Conservation (phyloP, 257 asterid species). For the Agastache rugosa region DNA sequence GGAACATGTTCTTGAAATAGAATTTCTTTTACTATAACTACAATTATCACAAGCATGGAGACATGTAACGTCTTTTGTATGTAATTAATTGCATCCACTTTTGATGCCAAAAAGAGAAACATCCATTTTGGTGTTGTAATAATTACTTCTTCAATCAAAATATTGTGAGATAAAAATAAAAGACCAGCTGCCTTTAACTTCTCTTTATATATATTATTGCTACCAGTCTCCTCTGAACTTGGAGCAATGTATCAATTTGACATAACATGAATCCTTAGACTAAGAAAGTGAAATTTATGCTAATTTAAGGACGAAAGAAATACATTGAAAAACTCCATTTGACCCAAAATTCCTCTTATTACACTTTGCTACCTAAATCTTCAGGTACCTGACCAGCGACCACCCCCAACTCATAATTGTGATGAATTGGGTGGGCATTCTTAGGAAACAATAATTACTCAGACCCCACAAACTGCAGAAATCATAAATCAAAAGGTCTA, state of each 20-base stretch:
- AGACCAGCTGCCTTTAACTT: neutral
- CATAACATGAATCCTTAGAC: neutral
- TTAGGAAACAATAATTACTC: neutral
- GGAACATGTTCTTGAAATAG: neutral
- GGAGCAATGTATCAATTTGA: neutral
- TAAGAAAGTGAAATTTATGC: neutral
- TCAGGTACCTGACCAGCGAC: neutral
- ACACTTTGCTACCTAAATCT: neutral
- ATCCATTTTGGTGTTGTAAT: neutral
- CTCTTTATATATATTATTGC: neutral
- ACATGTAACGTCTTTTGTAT: neutral
- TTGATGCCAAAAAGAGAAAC: neutral
- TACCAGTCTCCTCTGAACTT: neutral
- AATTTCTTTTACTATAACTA: neutral
- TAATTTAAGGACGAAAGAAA: neutral
- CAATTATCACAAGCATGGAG: neutral
- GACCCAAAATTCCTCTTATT: neutral
- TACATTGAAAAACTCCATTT: neutral
- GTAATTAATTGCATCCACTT: neutral
- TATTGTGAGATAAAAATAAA: neutral
- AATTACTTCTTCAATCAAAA: neutral
- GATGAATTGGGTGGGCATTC: neutral
- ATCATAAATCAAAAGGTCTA: neutral
- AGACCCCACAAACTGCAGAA: conserved; percentile 16
- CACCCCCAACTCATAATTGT: neutral